phyloP scores from a whole-genome alignment of 2,329 filamentous ascomycete species.

The Fusarium nelsonii region DNA sequence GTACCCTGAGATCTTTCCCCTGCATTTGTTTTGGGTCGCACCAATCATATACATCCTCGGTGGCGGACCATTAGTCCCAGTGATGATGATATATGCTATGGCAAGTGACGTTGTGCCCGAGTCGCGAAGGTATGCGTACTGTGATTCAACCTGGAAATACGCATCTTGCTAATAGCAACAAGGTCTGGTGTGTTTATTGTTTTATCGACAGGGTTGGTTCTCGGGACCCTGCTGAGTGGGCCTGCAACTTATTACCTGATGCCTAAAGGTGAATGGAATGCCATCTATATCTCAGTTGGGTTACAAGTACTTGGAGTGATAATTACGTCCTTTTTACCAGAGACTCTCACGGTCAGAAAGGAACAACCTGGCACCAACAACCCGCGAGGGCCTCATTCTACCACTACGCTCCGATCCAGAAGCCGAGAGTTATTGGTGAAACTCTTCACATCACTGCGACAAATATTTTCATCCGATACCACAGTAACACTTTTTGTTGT shows the following conservation, averaged over 20 bases:
- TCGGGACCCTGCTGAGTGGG: conserved; percentile 5
- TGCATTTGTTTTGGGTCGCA: neutral
- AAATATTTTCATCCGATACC: neutral
- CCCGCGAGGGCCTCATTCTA: neutral
- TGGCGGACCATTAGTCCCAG: conserved; percentile 2
- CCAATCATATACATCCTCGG: neutral
- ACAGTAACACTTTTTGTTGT: neutral
- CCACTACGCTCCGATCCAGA: neutral
- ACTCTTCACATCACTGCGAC: neutral
- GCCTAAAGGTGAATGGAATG: neutral
- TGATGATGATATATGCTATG: conserved; percentile 11
- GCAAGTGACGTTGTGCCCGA: neutral
- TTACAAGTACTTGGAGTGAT: neutral
- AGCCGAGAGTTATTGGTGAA: neutral
- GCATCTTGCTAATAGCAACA: neutral
- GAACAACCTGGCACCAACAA: neutral
- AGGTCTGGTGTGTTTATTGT: conserved; percentile 6
- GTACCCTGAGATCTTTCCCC: neutral
- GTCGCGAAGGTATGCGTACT: neutral
- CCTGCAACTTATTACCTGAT: neutral
- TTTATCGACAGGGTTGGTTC: neutral
- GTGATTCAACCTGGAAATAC: neutral
- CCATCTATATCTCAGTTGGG: neutral
- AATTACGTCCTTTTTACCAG: neutral
- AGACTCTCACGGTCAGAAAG: neutral